Percentiles rank a stretch among this genome's conserved stretches.
phyloP scores from a whole-genome alignment of 2,329 filamentous ascomycete species.

The Fusarium sp. region DNA sequence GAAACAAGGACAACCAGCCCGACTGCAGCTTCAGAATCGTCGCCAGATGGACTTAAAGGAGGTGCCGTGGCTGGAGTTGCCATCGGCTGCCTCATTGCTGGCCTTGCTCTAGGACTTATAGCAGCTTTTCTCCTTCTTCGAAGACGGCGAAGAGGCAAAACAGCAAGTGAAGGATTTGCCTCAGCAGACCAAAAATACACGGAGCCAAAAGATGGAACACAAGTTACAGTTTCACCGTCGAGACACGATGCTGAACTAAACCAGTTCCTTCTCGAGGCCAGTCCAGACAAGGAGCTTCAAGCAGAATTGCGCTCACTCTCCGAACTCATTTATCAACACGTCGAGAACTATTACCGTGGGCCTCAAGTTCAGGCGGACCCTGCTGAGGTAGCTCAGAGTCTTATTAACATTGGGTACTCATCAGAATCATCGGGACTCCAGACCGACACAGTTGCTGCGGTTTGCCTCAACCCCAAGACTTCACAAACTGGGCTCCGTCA shows the following conservation, averaged over 20 bases:
- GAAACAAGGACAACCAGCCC: background rate
- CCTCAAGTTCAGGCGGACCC: slow-evolving; percentile 38
- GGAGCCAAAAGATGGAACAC: slow-evolving; percentile 13
- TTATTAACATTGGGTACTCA: slow-evolving; percentile 48
- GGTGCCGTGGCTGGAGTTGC: slow-evolving; percentile 48
- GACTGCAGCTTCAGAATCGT: background rate
- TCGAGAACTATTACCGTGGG: slow-evolving; percentile 55
- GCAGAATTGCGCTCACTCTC: slow-evolving; percentile 51
- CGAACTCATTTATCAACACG: slow-evolving; percentile 55
- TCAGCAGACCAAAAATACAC: background rate
- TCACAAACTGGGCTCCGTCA: slow-evolving; percentile 53
- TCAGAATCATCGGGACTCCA: slow-evolving; percentile 19
- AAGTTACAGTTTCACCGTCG: slow-evolving; percentile 19
- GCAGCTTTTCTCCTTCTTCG: slow-evolving; percentile 47
- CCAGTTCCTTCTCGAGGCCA: slow-evolving; percentile 54
- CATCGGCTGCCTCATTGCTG: slow-evolving; percentile 48
- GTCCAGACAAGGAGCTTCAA: slow-evolving; percentile 53
- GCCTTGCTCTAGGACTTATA: slow-evolving; percentile 45
- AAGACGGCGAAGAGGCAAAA: slow-evolving; percentile 3
- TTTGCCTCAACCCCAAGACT: slow-evolving; percentile 51
- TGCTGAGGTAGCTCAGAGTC: slow-evolving; percentile 37
- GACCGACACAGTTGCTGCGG: slow-evolving; percentile 40
- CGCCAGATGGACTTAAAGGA: slow-evolving; percentile 1
- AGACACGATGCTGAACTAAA: slow-evolving; percentile 45
- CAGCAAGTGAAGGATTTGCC: background rate